Evolutionary conservation across 208 protist genomes (phyloP).

Genomic region (Sergeia podlipaevii): DNA sequence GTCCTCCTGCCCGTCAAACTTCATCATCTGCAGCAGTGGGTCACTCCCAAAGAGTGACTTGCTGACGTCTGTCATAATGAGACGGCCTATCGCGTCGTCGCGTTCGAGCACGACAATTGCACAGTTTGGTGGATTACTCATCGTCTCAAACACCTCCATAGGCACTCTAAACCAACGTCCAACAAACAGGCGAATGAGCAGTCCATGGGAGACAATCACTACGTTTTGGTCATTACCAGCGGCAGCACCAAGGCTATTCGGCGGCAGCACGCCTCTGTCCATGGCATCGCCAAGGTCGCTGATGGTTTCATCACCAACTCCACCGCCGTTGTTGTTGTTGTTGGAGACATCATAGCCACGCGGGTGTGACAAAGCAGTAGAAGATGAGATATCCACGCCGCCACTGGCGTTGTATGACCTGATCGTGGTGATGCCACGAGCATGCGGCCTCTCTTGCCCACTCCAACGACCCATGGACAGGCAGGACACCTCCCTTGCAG

Average conservation of each 20-base stretch:
- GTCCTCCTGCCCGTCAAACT: constrained; percentile 69
- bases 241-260: constrained; percentile 15
- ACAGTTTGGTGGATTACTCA: constrained; percentile 90
- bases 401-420: neutral
- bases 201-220: constrained; percentile 83
- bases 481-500: constrained; percentile 12
- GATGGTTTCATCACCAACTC: constrained; percentile 2
- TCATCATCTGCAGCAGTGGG: constrained; percentile 79
- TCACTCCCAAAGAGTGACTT: constrained; percentile 82
- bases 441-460: neutral
- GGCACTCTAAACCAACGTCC: constrained; percentile 79
- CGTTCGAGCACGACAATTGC: constrained; percentile 79
- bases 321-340: neutral
- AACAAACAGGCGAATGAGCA: constrained; percentile 85
- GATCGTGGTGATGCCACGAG: neutral
- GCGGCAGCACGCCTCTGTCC: constrained; percentile 16
- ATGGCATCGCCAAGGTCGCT: constrained; percentile 14
- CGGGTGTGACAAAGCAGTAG: neutral
- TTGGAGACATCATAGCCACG: neutral
- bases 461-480: constrained; percentile 13
- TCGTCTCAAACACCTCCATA: constrained; percentile 84
- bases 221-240: constrained; percentile 71
- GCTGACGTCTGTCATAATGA: constrained; percentile 83
- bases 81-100: constrained; percentile 35
- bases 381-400: no score